Base-by-base conservation (phyloP, 129 eudicot genomes). In the Mikania micrantha region DNA sequence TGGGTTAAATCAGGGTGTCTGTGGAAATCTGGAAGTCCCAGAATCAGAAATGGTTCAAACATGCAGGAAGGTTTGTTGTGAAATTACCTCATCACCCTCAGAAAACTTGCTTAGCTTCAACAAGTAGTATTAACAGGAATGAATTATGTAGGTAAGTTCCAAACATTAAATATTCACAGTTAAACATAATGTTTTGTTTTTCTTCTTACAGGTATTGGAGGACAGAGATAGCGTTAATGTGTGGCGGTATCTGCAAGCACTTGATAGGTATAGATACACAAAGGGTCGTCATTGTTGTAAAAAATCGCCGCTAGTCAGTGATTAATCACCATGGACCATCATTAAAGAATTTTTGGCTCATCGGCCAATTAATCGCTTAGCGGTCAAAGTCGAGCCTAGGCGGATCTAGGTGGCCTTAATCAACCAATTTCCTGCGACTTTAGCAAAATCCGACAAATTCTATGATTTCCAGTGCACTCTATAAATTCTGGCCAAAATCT, bases 31-130 rank as follows among this genome's bases (percentile, higher is more conserved):
- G 16, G 93, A 87, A 21, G 80, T 89, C 60, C 93, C 88, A 60
- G 99, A 94, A 74, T 89, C 95, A 40, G 88, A 87, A 70, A 87
- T 84, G 44, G 99, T 89, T 81, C 87, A 81, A 81, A 83, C 93
- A 29, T 94, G 99, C 85, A 79, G 95, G 85, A 94, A 90, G 80
- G 99, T 94, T 69, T 81, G 90, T 82, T 66, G 38, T 57, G 9
- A 29, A 50, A 49, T 35, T 38, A 34, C 70, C 32, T 53, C 17
- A 69, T 24, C 24, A 8, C 11, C 17, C 21, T 5, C 11, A 4
- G 38, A 53, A 36, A 20, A 11, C 31, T 13, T 20, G 15, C 45
- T 34, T 61, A 62, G 16, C 39, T 28, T 28, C 12, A 58, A 29
- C 7, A 29, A n/a, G 24, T 29, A 7, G 64, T 31, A 32, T n/a